Base-by-base conservation (phyloP, 31 red algal species). In the Porphyra umbilicalis region DNA sequence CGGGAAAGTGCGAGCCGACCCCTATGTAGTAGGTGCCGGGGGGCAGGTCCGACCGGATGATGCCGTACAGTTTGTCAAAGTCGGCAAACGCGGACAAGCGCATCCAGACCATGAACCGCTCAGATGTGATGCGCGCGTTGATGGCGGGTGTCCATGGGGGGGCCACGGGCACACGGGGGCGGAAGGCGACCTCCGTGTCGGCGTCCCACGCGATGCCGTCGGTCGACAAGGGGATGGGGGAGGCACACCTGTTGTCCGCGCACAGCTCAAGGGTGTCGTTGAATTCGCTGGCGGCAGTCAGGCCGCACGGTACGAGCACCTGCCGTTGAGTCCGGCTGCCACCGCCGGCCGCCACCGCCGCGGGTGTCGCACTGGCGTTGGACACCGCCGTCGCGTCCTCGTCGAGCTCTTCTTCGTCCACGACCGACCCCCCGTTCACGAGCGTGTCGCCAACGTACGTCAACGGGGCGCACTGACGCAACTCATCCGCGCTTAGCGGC, bases 51-150 rank as follows among this genome's bases (percentile, higher is more conserved):
- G 87, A 68, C 0, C 75, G 40, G 68, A 97, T 85, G 42, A 85
- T 86, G 80, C 91, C 39, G 82, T 97, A 92, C 16, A 97, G 76
- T 77, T 97, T 97, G 40, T 94, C 84, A 83, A 93, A 97, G 79
- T 91, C 86, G 32, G 86, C 80, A 76, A 94, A 93, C 32, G 95
- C 83, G 25, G 91, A 44, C 20, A 92, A 32, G 39, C 95, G 88
- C 95, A 97, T 97, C 95, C 95, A 97, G n/a, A 97, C 95, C 91
- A 94, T 94, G 78, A 97, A 94, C 37, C 86, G 87, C 75, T 89
- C 86, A n/a, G 83, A 77, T 8, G 85, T 92, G 35, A 93, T 88
- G n/a, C 33, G 77, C 18, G 83, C 78, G 32, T 96, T 89, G 75
- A 81, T 40, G 15, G 83, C 85, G 0, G 81, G 2, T 1, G 83